A percentile compares a stretch with the other conserved stretches of the same genome.
Conservation (phyloP, 2,329 filamentous ascomycete genomes). For the Aspergillus candidus region DNA sequence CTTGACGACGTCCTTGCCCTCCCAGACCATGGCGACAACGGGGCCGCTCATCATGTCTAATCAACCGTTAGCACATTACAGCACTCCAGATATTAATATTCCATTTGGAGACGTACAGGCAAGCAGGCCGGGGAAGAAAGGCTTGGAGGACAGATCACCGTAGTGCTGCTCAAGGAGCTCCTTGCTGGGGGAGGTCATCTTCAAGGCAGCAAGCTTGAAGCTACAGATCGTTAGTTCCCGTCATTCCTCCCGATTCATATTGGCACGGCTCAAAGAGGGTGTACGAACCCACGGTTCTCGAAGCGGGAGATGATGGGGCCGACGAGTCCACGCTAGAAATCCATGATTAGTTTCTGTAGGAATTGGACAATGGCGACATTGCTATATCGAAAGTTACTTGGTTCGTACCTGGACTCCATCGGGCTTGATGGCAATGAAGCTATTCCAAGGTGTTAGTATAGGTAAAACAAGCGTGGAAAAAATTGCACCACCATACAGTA, state of each 20-base stretch:
- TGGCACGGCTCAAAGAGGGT: neutral
- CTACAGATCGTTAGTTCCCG: slow-evolving; percentile 39
- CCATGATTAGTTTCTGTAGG: slow-evolving; percentile 20
- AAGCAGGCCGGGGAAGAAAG: slow-evolving; percentile 94
- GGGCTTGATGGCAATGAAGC: slow-evolving; percentile 99
- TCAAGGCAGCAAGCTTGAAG: slow-evolving; percentile 98
- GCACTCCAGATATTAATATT: neutral
- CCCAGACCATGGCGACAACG: slow-evolving; percentile 99
- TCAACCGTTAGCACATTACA: slow-evolving; percentile 13
- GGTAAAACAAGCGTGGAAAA: neutral
- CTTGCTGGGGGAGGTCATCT: slow-evolving; percentile 82
- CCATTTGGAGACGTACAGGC: slow-evolving; percentile 58
- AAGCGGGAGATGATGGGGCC: slow-evolving; percentile 97
- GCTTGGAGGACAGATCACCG: slow-evolving; percentile 82
- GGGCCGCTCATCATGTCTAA: slow-evolving; percentile 94
- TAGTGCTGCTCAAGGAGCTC: slow-evolving; percentile 99
- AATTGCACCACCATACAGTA: neutral
- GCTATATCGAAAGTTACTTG: neutral
- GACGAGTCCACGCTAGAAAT: slow-evolving; percentile 78
- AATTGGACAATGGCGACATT: neutral
- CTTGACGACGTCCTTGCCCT: slow-evolving; percentile 98
- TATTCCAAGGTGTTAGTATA: slow-evolving; percentile 42
- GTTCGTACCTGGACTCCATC: slow-evolving; percentile 88
- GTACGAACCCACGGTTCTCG: slow-evolving; percentile 80
- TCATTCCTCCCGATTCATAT: neutral